A percentile compares a stretch with the other conserved stretches of the same genome.
phyloP scores from a whole-genome alignment of 495 filamentous ascomycete species.

The Podospora conica region DNA sequence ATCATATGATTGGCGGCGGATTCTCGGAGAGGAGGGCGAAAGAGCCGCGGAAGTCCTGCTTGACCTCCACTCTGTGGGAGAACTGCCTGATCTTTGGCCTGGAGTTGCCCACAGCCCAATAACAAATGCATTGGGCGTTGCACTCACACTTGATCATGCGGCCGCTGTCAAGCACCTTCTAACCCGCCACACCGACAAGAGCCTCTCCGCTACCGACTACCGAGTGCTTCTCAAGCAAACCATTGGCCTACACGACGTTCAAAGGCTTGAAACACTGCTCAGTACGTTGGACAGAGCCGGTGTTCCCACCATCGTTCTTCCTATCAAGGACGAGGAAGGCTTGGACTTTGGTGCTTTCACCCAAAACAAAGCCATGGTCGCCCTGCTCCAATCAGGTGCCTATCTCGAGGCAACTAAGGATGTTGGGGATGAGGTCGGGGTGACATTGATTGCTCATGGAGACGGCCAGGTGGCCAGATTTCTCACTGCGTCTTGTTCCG shows the following conservation, averaged over 20 bases:
- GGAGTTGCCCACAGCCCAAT: neutral
- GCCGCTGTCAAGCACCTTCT: neutral
- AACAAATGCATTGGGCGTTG: neutral
- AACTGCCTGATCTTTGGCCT: neutral
- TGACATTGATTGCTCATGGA: neutral
- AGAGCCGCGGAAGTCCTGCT: neutral
- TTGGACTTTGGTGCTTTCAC: neutral
- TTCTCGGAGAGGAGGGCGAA: neutral
- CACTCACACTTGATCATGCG: neutral
- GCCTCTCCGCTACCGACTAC: neutral
- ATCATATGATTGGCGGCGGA: accelerated
- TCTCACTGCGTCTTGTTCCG: neutral
- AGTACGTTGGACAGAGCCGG: neutral
- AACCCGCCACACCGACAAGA: neutral
- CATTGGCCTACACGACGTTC: too few relatives aligned
- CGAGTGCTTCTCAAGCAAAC: neutral
- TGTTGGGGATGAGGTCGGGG: too few relatives aligned
- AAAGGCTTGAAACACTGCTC: neutral
- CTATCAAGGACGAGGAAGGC: neutral
- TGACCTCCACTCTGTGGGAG: neutral
- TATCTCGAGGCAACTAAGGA: neutral
- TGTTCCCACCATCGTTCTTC: neutral
- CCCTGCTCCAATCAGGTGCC: neutral
- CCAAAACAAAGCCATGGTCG: neutral
- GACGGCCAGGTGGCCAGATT: neutral